Evolutionary conservation across 345 rosid species (phyloP), one percentile per base, ranked within the genome.

Genomic region (Theobroma cacao): DNA sequence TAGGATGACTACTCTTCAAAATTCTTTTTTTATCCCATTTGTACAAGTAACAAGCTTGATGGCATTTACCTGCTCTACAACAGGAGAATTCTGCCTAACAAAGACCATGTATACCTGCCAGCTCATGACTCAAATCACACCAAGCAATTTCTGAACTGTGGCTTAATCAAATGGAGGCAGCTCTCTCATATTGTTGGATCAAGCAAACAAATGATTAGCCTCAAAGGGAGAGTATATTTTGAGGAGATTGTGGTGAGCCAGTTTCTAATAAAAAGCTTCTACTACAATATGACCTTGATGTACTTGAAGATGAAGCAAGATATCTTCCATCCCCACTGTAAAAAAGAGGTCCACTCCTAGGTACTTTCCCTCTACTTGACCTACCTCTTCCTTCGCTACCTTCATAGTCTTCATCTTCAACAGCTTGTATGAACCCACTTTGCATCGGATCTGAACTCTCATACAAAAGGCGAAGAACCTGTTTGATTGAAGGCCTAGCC

Each of bases 231-330:
- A 76, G 84, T 50, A 87, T 75, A 71, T 90, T 87, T 24, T 85
- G 80, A 50, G 93, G 95, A 84, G 97, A 94, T 41, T 86, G 94
- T 12, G 97, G 97, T 24, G 99, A 95, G 30, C 94, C 91, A 26
- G 85, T 87, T 81, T 92, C 97, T 15, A 95, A 93, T 79, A 96
- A 82, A 82, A 90, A 90, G 85, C 94, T 96, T 82, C 94, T 78
- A 79, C 98, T 96, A 61, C 97, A 92, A 87, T 90, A 90, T 18
- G 98, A 95, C 85, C 97, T 87, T 31, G 98, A 86, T 63, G 99
- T 95, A 77, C 98, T 92, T 5, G 99, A 92, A 14, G 99, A 93
- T 79, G 98, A 93, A 50, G 98, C 92, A 72, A 91, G 86, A 87
- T 82, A 80, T 72, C 92, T 88, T 52, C 80, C 94, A 77, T 95